Evolutionary conservation across 768 basidiomycete genomes (phyloP).

Genomic region (Paxillus ammoniavirescens): DNA sequence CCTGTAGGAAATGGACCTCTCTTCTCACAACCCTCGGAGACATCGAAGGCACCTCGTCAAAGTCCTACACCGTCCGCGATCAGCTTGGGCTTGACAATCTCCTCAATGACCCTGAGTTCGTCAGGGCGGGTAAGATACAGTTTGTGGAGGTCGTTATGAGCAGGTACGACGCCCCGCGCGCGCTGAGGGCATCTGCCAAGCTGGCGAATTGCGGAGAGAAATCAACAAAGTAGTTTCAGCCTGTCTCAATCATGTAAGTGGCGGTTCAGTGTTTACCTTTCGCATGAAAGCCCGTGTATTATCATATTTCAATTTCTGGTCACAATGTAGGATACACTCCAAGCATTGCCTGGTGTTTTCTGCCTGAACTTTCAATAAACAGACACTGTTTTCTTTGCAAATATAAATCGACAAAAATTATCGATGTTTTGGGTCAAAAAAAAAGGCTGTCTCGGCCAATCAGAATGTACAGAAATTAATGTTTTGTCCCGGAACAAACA

Average conservation of each 20-base stretch:
- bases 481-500: too few species aligned
- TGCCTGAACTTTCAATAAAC: too few species aligned
- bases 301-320: too few species aligned
- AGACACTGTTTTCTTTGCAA: too few species aligned
- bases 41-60: slow-evolving; percentile 42
- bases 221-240: slow-evolving; percentile 19
- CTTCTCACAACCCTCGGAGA: slow-evolving; percentile 63
- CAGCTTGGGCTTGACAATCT: slow-evolving; percentile 67
- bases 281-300: too few species aligned
- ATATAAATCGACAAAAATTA: too few species aligned
- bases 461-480: too few species aligned
- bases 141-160: slow-evolving; percentile 82
- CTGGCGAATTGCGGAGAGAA: slow-evolving; percentile 15
- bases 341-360: too few species aligned
- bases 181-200: slow-evolving; percentile 53
- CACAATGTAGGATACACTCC: too few species aligned
- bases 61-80: slow-evolving; percentile 65
- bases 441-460: too few species aligned
- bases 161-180: slow-evolving; percentile 66
- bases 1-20: slow-evolving; percentile 57
- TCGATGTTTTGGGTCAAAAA: too few species aligned
- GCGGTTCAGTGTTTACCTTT: neutral
- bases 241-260: neutral
- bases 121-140: slow-evolving; percentile 63
- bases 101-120: slow-evolving; percentile 62